Evolutionary conservation across 495 filamentous ascomycete genomes (phyloP), one percentile per base, ranked within the genome.

Genomic region (Penicillium atrosanguineum): DNA sequence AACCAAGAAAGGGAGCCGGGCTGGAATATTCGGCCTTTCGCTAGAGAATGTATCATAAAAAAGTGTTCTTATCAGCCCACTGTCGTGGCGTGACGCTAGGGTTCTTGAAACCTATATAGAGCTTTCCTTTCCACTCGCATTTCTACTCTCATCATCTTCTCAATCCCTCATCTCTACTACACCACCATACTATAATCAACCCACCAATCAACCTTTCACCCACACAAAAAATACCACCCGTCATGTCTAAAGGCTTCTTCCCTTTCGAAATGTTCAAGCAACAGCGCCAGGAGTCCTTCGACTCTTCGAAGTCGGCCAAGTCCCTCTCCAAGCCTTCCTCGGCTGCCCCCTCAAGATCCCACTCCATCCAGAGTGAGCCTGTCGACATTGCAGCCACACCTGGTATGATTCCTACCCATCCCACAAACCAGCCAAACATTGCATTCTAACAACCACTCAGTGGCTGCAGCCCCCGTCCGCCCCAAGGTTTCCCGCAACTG

Each of bases 221-320:
- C 38, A 18, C n/a, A 16, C 14, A 28, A 16, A 28, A 29, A 2
- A 23, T 23, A 20, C 12, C 14, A 2, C 16, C 38, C 34, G 31
- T 14, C 12, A 54, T 54, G 39, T 36, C 52, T 1, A 23, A 23
- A 5, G 18, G n/a, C 7, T 43, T 54, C 19, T 54, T 54, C 36
- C 52, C 45, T 3, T 54, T 45, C 7, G 52, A 54, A 18, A 28
- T 44, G 3, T 48, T 54, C 38, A 54, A 48, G 28, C 52, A 48
- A 34, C 28, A 48, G 37, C 19, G 16, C 45, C 26, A 43, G 11
- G 45, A 36, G 19, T 54, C 52, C 1, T 19, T 54, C 19, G 44
- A 54, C 21, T 48, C 45, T 7, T 18, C 26, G 38, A 48, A 54
- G 19, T 43, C 52, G 12, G 7, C 12, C 19, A 50, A 50, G 25